Base-by-base conservation (phyloP, 495 filamentous ascomycete genomes). In the Lasiosphaeria hispida region DNA sequence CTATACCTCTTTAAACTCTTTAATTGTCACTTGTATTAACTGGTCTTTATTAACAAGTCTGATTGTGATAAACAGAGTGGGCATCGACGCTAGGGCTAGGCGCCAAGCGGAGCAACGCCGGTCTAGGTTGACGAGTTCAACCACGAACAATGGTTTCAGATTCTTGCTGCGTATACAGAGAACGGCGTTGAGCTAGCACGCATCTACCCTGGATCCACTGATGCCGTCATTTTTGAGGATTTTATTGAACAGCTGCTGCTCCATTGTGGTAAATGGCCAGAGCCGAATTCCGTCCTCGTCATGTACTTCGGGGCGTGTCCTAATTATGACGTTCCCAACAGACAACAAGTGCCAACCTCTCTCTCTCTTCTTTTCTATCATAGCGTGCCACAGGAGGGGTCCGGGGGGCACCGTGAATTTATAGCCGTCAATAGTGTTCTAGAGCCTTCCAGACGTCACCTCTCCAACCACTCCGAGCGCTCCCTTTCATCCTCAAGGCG, bases 181-280 rank as follows among this genome's bases (percentile, higher is more conserved):
- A 70, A 76, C 55, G 68, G 77, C 18, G 65, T 77, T 38, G 48
- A 40, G 73, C 4, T 61, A 63, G 41, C 58, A 58, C 17, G 63
- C 34, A 37, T 78, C 2, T 78, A 73, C 55, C 39, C 67, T 44
- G 73, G 76, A 40, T 70, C 63, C 23, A 77, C 66, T 47, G 68
- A 76, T 65, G 65, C 66, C 39, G 53, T 55, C 11, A 18, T 76
- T 36, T 79, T 79, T 61, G 62, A 76, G 53, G 64, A 69, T 51
- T 78, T 75, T 60, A 70, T 77, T 51, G 63, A 78, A 59, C 60
- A 75, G 61, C 65, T 74, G 34, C 67, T 79, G 14, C 57, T 61
- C 42, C 63, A 75, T 47, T 77, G 61, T 56, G 61, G 70, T 38
- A 68, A 42, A 60, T 78, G 51, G 62, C 76, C 70, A 1, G 67